Conservation (phyloP, 805 yeast genomes). For the Ogataea pignaliae region DNA sequence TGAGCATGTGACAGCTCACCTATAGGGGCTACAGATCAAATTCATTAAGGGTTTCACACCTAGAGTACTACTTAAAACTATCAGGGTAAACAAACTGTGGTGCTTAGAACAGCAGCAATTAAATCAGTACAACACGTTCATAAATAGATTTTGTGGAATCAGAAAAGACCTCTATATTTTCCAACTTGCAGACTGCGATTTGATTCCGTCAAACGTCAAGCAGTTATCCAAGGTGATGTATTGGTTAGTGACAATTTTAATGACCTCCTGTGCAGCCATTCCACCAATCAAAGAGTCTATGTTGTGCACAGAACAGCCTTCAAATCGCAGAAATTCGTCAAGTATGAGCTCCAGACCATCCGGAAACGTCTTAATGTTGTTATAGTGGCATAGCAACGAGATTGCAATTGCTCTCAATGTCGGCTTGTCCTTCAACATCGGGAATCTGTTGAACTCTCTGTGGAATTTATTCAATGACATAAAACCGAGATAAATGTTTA, state of each 20-base stretch:
- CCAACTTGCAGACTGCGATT: conserved; percentile 39
- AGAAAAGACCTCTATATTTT: conserved; percentile 8
- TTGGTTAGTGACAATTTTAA: conserved; percentile 73
- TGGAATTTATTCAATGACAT: conserved; percentile 29
- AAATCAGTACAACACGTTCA: too few relatives aligned
- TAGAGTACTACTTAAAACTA: too few relatives aligned
- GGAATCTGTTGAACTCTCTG: conserved; percentile 18
- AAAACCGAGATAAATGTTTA: conserved; percentile 39
- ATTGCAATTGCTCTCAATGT: conserved; percentile 21
- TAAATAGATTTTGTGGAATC: too few relatives aligned
- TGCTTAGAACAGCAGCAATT: too few relatives aligned
- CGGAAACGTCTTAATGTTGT: conserved; percentile 21
- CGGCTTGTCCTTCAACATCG: conserved; percentile 15
- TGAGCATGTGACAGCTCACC: too few relatives aligned
- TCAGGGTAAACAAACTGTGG: too few relatives aligned
- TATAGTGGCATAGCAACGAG: conserved; percentile 22
- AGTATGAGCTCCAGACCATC: conserved; percentile 37
- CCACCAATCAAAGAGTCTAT: conserved; percentile 77
- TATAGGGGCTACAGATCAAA: too few relatives aligned
- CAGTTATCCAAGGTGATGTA: conserved; percentile 73
- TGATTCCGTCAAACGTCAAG: conserved; percentile 68
- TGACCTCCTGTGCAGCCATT: conserved; percentile 75
- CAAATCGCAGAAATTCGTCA: conserved; percentile 36
- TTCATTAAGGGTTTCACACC: too few relatives aligned
- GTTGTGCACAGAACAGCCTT: conserved; percentile 49